Percentiles rank a stretch among this genome's conserved stretches.
phyloP scores from a whole-genome alignment of 2,329 filamentous ascomycete species.

The Tolypocladium sp. region DNA sequence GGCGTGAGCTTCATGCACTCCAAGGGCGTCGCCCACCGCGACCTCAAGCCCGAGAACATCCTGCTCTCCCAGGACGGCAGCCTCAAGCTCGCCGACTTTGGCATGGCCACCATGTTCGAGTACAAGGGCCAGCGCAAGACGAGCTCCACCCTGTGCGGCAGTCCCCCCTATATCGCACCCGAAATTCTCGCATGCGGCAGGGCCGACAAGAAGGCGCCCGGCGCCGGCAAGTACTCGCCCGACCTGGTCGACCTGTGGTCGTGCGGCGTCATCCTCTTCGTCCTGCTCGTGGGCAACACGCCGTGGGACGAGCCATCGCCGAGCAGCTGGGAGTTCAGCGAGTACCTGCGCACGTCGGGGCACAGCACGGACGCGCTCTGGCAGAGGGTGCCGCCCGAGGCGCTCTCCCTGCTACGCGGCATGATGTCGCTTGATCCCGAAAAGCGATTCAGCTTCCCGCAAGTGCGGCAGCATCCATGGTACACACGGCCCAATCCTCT shows the following conservation, averaged over 20 bases:
- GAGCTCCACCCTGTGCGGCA: constrained; percentile 86
- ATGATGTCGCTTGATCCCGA: constrained; percentile 79
- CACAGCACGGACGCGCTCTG: constrained; percentile 79
- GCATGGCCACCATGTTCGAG: constrained; percentile 86
- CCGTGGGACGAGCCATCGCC: constrained; percentile 91
- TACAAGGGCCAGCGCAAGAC: constrained; percentile 76
- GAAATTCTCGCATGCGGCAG: constrained; percentile 62
- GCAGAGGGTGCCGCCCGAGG: constrained; percentile 64
- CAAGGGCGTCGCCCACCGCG: constrained; percentile 87
- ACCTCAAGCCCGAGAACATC: constrained; percentile 93
- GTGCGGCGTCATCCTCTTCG: constrained; percentile 95
- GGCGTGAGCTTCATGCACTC: constrained; percentile 94
- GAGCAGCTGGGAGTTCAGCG: constrained; percentile 81
- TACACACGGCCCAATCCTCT: constrained; percentile 77
- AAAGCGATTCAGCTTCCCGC: constrained; percentile 74
- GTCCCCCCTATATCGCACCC: constrained; percentile 93
- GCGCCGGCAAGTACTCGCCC: constrained; percentile 56
- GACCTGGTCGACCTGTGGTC: constrained; percentile 94
- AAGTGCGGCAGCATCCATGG: constrained; percentile 89
- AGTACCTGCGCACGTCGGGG: constrained; percentile 75
- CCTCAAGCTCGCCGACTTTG: constrained; percentile 94
- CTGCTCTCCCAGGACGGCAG: constrained; percentile 76
- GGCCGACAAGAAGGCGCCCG: constrained; percentile 34
- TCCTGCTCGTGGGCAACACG: constrained; percentile 89
- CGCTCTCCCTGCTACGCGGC: constrained; percentile 75